These are phyloP conservation scores for Pseudocercospora ulei DNA, from an alignment of 2,329 filamentous ascomycete genomes.

Conservation along the genomic window DNA sequence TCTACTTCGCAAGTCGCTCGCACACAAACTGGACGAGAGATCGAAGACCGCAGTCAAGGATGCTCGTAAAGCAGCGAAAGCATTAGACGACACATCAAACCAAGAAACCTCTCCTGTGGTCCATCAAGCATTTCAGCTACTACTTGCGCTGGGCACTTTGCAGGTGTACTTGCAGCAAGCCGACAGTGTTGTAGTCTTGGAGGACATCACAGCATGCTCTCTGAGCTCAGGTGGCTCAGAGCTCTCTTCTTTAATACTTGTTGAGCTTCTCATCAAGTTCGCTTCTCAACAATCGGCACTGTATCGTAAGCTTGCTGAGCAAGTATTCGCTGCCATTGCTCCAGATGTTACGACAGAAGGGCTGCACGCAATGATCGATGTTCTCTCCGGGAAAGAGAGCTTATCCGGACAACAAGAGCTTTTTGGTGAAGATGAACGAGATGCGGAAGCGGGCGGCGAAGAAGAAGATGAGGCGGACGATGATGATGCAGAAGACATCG, in stretches of 20 bases:
- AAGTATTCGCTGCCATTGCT: constrained; percentile 78
- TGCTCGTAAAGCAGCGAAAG: constrained; percentile 21
- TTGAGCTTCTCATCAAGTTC: constrained; percentile 86
- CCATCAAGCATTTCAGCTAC: constrained; percentile 59
- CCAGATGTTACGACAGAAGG: constrained; percentile 62
- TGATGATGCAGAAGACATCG: constrained; percentile 24
- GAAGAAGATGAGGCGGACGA: constrained; percentile 22
- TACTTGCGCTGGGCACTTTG: constrained; percentile 75
- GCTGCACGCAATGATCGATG: constrained; percentile 56
- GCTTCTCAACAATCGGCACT: constrained; percentile 74
- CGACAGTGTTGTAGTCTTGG: constrained; percentile 71
- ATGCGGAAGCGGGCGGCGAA: constrained; percentile 22
- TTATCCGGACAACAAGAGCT: constrained; percentile 74
- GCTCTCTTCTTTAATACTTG: constrained; percentile 55
- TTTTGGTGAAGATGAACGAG: constrained; percentile 53
- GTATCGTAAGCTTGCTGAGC: constrained; percentile 74
- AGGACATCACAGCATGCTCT: constrained; percentile 70
- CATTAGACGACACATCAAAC: constrained; percentile 19
- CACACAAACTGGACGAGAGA: constrained; percentile 15
- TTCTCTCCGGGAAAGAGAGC: constrained; percentile 70
- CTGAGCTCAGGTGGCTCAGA: constrained; percentile 47
- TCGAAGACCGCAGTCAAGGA: constrained; percentile 17
- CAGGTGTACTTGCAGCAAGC: constrained; percentile 84
- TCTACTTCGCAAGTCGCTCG: constrained; percentile 14
- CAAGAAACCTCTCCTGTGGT: constrained; percentile 23